phyloP scores from a whole-genome alignment of 768 basidiomycete genomes.

The Hygrophorus russula region DNA sequence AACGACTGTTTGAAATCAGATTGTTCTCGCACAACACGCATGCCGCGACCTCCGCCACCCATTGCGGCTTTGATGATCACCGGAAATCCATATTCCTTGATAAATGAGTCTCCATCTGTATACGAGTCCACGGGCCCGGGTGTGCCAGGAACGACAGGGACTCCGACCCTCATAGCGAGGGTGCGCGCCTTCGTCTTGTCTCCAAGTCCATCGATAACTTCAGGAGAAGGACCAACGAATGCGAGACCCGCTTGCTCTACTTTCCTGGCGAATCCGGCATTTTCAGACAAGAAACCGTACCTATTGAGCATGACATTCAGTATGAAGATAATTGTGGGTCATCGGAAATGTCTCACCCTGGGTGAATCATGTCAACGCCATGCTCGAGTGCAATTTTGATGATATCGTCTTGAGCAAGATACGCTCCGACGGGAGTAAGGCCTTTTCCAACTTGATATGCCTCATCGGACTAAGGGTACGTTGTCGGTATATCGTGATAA shows the following conservation, averaged over 20 bases:
- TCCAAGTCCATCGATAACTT: constrained; percentile 94
- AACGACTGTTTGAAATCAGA: constrained; percentile 84
- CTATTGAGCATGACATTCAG: constrained; percentile 25
- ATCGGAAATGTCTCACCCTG: constrained; percentile 48
- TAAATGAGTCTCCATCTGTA: constrained; percentile 75
- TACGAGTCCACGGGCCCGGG: constrained; percentile 84
- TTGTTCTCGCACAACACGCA: constrained; percentile 96
- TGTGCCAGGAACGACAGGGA: constrained; percentile 96
- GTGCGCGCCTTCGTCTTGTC: constrained; percentile 98
- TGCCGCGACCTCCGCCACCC: constrained; percentile 97
- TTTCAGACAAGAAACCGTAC: constrained; percentile 97
- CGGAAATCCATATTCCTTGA: constrained; percentile 96
- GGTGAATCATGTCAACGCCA: constrained; percentile 99
- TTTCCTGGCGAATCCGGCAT: constrained; percentile 93
- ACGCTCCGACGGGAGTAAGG: constrained; percentile 90
- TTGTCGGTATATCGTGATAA: constrained; percentile 30
- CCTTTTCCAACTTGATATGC: constrained; percentile 98
- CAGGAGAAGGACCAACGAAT: constrained; percentile 91
- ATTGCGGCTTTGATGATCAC: constrained; percentile 99
- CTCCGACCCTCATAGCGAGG: constrained; percentile 80
- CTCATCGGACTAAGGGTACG: constrained; percentile 74
- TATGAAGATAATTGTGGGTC: neutral
- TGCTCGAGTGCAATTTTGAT: constrained; percentile 94
- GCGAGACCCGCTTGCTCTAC: constrained; percentile 96
- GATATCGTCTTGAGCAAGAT: constrained; percentile 96